Conservation (phyloP, 2,329 filamentous ascomycete species). For the Phoma herbarum region DNA sequence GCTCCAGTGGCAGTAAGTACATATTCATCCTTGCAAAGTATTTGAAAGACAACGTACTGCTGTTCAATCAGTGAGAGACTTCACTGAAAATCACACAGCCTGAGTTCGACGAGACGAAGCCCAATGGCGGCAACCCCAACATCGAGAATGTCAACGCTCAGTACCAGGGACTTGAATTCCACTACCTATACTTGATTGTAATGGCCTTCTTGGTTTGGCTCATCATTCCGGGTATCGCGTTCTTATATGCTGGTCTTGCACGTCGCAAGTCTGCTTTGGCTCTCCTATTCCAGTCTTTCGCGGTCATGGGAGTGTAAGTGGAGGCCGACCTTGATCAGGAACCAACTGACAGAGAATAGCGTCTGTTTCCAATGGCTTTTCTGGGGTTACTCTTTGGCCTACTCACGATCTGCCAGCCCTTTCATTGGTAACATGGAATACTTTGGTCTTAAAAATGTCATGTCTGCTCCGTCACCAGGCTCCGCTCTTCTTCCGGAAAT, state of each 20-base stretch:
- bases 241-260: constrained; percentile 71
- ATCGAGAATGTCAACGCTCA: constrained; percentile 65
- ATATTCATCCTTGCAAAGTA: neutral
- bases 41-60: neutral
- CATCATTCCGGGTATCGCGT: constrained; percentile 72
- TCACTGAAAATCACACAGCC: constrained; percentile 39
- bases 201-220: constrained; percentile 70
- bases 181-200: constrained; percentile 68
- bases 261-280: constrained; percentile 69
- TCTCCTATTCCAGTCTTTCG: constrained; percentile 69
- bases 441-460: constrained; percentile 68
- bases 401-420: constrained; percentile 65
- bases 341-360: constrained; percentile 25
- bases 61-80: neutral
- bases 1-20: constrained; percentile 30
- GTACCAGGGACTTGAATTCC: constrained; percentile 66
- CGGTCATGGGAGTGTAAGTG: constrained; percentile 62
- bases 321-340: neutral
- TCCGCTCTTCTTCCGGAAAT: constrained; percentile 68
- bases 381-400: constrained; percentile 71
- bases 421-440: constrained; percentile 71
- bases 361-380: constrained; percentile 70
- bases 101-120: constrained; percentile 53
- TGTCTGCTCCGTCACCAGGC: constrained; percentile 67
- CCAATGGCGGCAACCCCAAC: constrained; percentile 64